Percentiles rank a stretch among this genome's conserved stretches.
phyloP scores from a whole-genome alignment of 129 eudicot genomes.

The Dittrichia graveolens region DNA sequence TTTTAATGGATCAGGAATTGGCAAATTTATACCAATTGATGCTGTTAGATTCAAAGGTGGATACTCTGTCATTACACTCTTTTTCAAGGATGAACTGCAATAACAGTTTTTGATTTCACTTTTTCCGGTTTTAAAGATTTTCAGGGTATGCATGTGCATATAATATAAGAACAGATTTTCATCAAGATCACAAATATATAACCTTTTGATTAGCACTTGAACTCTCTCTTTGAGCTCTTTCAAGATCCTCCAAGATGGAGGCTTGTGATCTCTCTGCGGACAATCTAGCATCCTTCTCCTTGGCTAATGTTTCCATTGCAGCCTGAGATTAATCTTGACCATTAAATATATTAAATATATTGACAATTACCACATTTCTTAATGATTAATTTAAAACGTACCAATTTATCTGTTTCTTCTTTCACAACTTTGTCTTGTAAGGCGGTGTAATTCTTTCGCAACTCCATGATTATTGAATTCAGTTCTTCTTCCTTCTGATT shows the following conservation, averaged over 20 bases:
- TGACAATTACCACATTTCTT: not conserved
- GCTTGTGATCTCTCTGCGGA: slow-evolving; percentile 67
- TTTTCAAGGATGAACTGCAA: not conserved
- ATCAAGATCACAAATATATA: not conserved
- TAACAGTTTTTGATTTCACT: not conserved
- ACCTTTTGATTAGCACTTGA: slow-evolving; percentile 76
- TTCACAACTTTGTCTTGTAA: slow-evolving; percentile 65
- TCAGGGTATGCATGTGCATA: no score
- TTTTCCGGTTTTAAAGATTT: no score
- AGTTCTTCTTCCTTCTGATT: slow-evolving; percentile 80
- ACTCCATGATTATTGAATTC: slow-evolving; percentile 70
- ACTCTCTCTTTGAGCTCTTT: slow-evolving; percentile 71
- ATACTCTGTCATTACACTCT: not conserved
- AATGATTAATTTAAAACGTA: slow-evolving; percentile 5
- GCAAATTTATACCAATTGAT: no score
- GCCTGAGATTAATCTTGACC: slow-evolving; percentile 42
- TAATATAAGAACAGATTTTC: not conserved
- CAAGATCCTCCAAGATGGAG: slow-evolving; percentile 70
- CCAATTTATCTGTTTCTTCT: slow-evolving; percentile 85
- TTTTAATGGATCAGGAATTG: no score
- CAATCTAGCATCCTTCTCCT: slow-evolving; percentile 72
- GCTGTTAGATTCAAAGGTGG: not conserved
- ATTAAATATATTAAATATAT: not conserved
- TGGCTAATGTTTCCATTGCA: slow-evolving; percentile 65
- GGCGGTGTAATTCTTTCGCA: slow-evolving; percentile 56